phyloP scores from a whole-genome alignment of 768 basidiomycete species.

The Mycena pura region DNA sequence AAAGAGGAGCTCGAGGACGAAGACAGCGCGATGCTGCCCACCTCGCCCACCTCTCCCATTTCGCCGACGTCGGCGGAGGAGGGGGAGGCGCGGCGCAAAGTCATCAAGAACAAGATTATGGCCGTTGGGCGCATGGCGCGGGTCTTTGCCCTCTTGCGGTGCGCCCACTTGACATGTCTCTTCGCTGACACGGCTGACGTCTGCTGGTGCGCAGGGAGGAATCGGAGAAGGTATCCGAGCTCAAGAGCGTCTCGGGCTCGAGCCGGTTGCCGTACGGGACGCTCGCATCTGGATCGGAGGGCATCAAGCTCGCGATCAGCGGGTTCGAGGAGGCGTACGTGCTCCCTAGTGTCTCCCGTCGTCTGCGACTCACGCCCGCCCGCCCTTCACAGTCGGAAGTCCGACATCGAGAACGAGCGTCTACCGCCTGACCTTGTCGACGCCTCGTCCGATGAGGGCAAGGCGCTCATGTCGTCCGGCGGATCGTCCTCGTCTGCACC shows the following conservation, averaged over 20 bases:
- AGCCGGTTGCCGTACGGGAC: slow-evolving; percentile 80
- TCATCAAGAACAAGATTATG: slow-evolving; percentile 98
- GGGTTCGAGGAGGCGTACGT: slow-evolving; percentile 95
- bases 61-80: slow-evolving; percentile 53
- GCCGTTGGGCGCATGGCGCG: slow-evolving; percentile 97
- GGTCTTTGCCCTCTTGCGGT: slow-evolving; percentile 96
- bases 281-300: slow-evolving; percentile 90
- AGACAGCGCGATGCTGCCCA: slow-evolving; percentile 55
- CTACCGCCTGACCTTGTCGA: slow-evolving; percentile 95
- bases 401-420: slow-evolving; percentile 98
- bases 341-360: slow-evolving; percentile 27
- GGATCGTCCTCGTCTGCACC: slow-evolving; percentile 65
- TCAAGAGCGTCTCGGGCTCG: slow-evolving; percentile 88
- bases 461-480: slow-evolving; percentile 60
- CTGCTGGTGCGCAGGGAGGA: slow-evolving; percentile 74
- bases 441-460: slow-evolving; percentile 72
- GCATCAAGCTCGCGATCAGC: slow-evolving; percentile 92
- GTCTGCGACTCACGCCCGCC: not conserved
- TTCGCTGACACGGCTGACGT: not conserved
- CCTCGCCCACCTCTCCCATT: slow-evolving; percentile 42
- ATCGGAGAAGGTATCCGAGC: slow-evolving; percentile 95
- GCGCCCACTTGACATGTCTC: slow-evolving; percentile 36
- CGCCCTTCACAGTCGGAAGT: slow-evolving; percentile 72
- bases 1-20: slow-evolving; percentile 93
- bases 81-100: slow-evolving; percentile 75